Conservation (phyloP, 768 basidiomycete genomes). For the Lactifluus hygrophoroides region DNA sequence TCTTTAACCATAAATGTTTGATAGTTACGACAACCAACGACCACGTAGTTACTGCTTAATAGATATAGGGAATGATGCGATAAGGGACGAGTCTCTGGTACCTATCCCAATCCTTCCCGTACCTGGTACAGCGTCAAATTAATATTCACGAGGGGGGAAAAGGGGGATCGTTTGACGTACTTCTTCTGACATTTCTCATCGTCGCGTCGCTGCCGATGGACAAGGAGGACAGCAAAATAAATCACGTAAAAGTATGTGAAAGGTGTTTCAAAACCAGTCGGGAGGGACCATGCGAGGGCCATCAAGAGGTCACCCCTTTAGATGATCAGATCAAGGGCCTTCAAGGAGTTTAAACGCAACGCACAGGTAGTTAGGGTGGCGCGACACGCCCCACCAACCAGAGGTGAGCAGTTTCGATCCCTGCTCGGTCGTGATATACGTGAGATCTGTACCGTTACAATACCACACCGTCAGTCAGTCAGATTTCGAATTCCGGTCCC, state of each 20-base stretch:
- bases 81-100: conserved; percentile 84
- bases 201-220: conserved; percentile 86
- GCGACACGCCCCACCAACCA: conserved; percentile 95
- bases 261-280: conserved; percentile 85
- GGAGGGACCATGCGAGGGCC: conserved; percentile 88
- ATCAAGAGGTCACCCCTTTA: conserved; percentile 78
- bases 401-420: conserved; percentile 89
- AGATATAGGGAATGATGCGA: conserved; percentile 79
- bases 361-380: conserved; percentile 89
- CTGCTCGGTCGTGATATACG: conserved; percentile 68
- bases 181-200: conserved; percentile 83
- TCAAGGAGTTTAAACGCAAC: conserved; percentile 21
- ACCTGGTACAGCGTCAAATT: conserved; percentile 37
- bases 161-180: conserved; percentile 23
- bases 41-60: conserved; percentile 32
- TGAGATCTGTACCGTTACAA: conserved; percentile 44
- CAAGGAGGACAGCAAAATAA: conserved; percentile 83
- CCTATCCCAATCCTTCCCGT: conserved; percentile 89
- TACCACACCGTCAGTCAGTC: not conserved
- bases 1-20: too few relatives aligned
- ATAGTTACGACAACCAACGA: not conserved
- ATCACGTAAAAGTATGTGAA: conserved; percentile 92
- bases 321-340: not conserved
- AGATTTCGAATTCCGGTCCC: not conserved
- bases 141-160: not conserved